Evolutionary conservation across 139 green algal genomes (phyloP).

Genomic region (Picochlorum sp.): DNA sequence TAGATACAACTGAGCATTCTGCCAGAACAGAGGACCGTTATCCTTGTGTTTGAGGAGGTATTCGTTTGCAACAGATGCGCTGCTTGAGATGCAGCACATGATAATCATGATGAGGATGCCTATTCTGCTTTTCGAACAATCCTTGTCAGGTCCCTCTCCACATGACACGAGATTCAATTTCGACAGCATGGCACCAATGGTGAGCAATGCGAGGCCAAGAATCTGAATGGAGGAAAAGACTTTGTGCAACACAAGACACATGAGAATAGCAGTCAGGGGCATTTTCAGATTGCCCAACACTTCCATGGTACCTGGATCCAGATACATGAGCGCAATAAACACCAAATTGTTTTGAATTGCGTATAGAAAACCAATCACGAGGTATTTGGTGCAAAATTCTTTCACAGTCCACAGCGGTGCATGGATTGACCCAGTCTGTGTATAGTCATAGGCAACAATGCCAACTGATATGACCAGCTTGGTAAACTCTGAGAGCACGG

Average conservation of each 20-base stretch:
- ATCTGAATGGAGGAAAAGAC: background rate
- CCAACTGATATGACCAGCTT: background rate
- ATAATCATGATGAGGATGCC: background rate
- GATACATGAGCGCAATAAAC: background rate
- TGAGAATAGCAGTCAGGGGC: background rate
- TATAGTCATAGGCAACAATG: background rate
- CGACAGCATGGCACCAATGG: background rate
- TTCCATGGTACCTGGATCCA: conserved; percentile 2
- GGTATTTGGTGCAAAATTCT: background rate
- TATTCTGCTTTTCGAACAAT: background rate
- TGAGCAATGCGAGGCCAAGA: background rate
- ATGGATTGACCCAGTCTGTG: background rate
- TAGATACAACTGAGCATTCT: background rate
- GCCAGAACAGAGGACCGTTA: background rate
- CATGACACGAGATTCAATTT: background rate
- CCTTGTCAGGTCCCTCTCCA: background rate
- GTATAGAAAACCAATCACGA: background rate
- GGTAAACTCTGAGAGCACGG: background rate
- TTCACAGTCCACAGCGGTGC: background rate
- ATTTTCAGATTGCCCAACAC: conserved; percentile 1
- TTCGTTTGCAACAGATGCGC: background rate
- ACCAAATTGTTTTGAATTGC: background rate
- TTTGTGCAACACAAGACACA: background rate
- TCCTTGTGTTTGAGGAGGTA: background rate
- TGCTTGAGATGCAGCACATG: conserved; percentile 1